Evolutionary conservation across 768 basidiomycete genomes (phyloP).

Genomic region (Kwoniella mangroviensis): DNA sequence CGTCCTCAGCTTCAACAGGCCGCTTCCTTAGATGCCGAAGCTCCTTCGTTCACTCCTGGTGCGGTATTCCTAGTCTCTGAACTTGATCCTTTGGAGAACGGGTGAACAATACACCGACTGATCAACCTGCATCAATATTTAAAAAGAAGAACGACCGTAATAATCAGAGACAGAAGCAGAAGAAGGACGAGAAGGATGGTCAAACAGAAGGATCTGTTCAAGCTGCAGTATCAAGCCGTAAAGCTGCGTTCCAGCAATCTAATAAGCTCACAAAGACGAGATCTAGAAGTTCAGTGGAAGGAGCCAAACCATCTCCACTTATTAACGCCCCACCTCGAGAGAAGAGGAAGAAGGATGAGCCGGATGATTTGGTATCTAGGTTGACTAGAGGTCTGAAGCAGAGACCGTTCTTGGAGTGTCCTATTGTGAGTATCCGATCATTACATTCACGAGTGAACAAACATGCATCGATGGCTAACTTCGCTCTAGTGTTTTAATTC

Average conservation of each 20-base stretch:
- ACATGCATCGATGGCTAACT: not conserved
- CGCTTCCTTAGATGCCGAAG: constrained; percentile 17
- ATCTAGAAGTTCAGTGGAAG: constrained; percentile 11
- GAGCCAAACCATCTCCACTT: not conserved
- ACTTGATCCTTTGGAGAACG: not conserved
- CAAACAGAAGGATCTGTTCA: not conserved
- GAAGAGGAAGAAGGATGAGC: constrained; percentile 40
- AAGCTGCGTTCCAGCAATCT: constrained; percentile 44
- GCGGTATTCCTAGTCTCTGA: constrained; percentile 5
- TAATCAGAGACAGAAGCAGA: not conserved
- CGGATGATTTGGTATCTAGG: constrained; percentile 50
- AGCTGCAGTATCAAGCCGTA: constrained; percentile 24
- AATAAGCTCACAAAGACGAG: constrained; percentile 34
- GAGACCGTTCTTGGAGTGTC: constrained; percentile 52
- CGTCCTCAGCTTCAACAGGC: constrained; percentile 15
- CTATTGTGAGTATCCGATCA: constrained; percentile 43
- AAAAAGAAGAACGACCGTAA: constrained; percentile 16
- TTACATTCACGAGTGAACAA: not conserved
- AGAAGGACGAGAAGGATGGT: not conserved
- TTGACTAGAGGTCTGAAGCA: constrained; percentile 44
- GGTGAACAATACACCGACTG: not conserved
- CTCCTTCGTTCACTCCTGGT: constrained; percentile 21
- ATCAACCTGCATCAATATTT: not conserved
- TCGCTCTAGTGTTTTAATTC: constrained; percentile 69
- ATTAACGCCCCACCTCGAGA: constrained; percentile 3